Evolutionary conservation across 2,329 filamentous ascomycete species (phyloP).

Genomic region (Dactylellina haptotyla): DNA sequence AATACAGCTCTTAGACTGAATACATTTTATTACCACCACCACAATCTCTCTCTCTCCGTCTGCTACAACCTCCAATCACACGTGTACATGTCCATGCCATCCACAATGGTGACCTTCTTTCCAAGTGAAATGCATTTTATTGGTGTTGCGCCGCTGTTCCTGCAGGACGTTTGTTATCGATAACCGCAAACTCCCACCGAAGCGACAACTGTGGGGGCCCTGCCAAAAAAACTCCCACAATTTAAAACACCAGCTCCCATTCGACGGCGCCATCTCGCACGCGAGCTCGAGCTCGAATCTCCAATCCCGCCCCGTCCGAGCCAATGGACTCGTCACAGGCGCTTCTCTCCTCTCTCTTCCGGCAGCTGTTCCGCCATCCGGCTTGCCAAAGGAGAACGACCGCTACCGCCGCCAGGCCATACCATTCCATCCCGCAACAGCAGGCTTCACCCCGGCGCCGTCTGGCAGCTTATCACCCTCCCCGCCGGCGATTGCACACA

Average conservation of each 20-base stretch:
- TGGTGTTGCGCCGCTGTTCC: conserved; percentile 3
- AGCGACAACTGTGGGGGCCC: conserved; percentile 33
- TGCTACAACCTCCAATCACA: too few species aligned
- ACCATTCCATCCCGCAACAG: conserved; percentile 28
- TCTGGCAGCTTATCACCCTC: conserved; percentile 30
- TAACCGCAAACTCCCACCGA: conserved; percentile 27
- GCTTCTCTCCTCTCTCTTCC: conserved; percentile 78
- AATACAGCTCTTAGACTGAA: conserved; percentile 16
- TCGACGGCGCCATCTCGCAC: conserved; percentile 26
- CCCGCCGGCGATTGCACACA: conserved; percentile 46
- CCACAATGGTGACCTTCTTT: too few species aligned
- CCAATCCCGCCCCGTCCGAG: conserved; percentile 25
- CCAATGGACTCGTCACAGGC: conserved; percentile 53
- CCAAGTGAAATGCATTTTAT: neutral
- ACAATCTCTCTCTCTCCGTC: too few species aligned
- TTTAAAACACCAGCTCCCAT: conserved; percentile 9
- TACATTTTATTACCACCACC: neutral
- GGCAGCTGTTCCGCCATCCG: conserved; percentile 82
- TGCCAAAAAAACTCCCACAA: conserved; percentile 1
- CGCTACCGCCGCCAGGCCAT: conserved; percentile 12
- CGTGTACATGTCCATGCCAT: too few species aligned
- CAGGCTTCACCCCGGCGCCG: conserved; percentile 16
- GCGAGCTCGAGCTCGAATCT: conserved; percentile 25
- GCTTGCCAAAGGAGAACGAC: conserved; percentile 65
- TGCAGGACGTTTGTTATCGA: conserved; percentile 33